Evolutionary conservation across 2,329 filamentous ascomycete genomes (phyloP).

Genomic region (Tolypocladium endophyticum): DNA sequence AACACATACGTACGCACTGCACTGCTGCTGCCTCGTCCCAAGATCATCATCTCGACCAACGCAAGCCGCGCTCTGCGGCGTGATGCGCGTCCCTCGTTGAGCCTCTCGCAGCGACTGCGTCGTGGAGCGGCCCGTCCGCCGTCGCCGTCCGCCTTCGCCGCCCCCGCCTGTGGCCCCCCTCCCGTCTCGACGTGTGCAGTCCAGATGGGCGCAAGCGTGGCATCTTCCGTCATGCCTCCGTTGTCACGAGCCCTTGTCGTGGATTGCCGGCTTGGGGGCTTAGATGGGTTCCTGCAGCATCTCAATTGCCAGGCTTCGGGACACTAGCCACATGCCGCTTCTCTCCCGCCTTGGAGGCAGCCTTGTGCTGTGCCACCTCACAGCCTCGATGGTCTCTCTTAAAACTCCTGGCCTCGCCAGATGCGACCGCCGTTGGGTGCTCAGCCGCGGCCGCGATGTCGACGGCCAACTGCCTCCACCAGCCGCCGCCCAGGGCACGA

Average conservation of each 20-base stretch:
- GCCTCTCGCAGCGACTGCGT: not conserved
- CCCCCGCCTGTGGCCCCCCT: not conserved
- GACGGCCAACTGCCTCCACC: not conserved
- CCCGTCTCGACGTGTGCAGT: not conserved
- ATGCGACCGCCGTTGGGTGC: not conserved
- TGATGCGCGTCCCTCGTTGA: not conserved
- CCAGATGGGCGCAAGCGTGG: constrained; percentile 1
- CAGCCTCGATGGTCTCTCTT: not conserved
- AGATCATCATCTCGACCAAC: not conserved
- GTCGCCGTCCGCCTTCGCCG: not conserved
- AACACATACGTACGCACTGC: constrained; percentile 10
- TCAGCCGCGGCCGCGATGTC: not conserved
- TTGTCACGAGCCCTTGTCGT: not conserved
- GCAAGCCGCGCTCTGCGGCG: not conserved
- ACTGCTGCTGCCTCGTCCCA: not conserved
- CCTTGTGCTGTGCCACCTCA: not conserved
- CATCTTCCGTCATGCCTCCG: constrained; percentile 1
- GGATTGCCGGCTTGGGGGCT: not conserved
- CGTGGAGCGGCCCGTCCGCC: not conserved
- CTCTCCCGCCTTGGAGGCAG: not conserved
- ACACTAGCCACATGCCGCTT: not conserved
- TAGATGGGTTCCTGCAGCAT: not conserved
- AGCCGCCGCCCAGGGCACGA: not conserved
- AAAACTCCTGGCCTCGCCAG: not conserved
- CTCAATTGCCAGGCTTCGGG: not conserved